phyloP scores from a whole-genome alignment of 2,329 filamentous ascomycete species.

The Phyllosticta citrichinensis region DNA sequence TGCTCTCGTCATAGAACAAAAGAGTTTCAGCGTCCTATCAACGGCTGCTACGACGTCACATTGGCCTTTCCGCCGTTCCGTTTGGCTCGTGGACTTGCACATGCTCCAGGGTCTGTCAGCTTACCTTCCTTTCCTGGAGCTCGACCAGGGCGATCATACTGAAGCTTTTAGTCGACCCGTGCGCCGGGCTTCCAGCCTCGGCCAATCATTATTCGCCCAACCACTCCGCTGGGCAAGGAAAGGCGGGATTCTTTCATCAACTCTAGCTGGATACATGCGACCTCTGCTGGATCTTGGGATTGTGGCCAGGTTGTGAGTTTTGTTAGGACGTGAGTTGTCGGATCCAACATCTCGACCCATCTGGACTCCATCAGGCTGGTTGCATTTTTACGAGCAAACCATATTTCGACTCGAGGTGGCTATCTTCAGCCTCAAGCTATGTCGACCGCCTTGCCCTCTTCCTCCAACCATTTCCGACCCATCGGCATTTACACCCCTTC shows the following conservation, averaged over 20 bases:
- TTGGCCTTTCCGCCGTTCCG: not conserved
- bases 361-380: not conserved
- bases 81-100: not conserved
- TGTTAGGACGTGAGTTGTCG: not conserved
- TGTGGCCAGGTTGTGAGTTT: not conserved
- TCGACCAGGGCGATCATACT: not conserved
- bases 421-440: not conserved
- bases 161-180: not conserved
- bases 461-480: not conserved
- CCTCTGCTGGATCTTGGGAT: no score
- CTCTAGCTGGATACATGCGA: not conserved
- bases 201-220: not conserved
- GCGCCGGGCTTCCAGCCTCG: not conserved
- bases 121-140: not conserved
- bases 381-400: not conserved
- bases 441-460: not conserved
- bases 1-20: not conserved
- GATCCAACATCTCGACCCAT: not conserved
- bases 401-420: not conserved
- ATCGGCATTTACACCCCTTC: not conserved
- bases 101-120: no score
- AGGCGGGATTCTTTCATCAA: not conserved
- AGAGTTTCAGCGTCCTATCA: not conserved
- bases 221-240: not conserved
- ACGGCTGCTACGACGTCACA: not conserved